Percentiles rank a stretch among this genome's conserved stretches.
Conservation (phyloP, 371 early-diverging fungal genomes). For the Mortierella polycephala region DNA sequence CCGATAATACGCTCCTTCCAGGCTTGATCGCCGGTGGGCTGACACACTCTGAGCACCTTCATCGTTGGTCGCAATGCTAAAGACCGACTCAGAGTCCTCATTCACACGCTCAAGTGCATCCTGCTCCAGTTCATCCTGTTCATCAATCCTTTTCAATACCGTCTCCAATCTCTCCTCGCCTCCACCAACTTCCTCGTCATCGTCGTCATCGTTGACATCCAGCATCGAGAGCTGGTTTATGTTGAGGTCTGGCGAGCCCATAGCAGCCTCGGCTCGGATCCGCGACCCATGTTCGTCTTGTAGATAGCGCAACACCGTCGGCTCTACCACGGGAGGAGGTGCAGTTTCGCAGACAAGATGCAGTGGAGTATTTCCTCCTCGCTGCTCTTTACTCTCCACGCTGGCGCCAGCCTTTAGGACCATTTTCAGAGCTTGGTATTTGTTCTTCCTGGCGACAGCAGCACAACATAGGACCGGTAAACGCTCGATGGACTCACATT, state of each 20-base stretch:
- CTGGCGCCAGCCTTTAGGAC: slow-evolving; percentile 51
- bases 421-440: slow-evolving; percentile 46
- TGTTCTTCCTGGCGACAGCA: slow-evolving; percentile 51
- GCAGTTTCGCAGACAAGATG: slow-evolving; percentile 52
- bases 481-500: slow-evolving; percentile 39
- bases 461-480: slow-evolving; percentile 50
- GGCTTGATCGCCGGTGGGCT: background rate
- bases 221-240: slow-evolving; percentile 27
- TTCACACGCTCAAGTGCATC: slow-evolving; percentile 34
- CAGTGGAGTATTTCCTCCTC: slow-evolving; percentile 45
- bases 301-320: slow-evolving; percentile 6
- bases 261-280: slow-evolving; percentile 1
- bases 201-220: slow-evolving; percentile 4
- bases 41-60: slow-evolving; percentile 3
- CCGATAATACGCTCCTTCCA: slow-evolving; percentile 21
- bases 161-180: slow-evolving; percentile 24
- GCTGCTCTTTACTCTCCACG: slow-evolving; percentile 41
- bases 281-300: slow-evolving; percentile 14
- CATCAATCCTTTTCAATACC: slow-evolving; percentile 24
- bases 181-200: slow-evolving; percentile 8
- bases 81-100: slow-evolving; percentile 26
- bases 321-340: slow-evolving; percentile 18
- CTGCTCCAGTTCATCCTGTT: slow-evolving; percentile 34
- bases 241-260: slow-evolving; percentile 1
- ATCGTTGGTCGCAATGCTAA: slow-evolving; percentile 10